A percentile compares a stretch with the other conserved stretches of the same genome.
Conservation (phyloP, 768 basidiomycete species). For the Gyrodon lividus region DNA sequence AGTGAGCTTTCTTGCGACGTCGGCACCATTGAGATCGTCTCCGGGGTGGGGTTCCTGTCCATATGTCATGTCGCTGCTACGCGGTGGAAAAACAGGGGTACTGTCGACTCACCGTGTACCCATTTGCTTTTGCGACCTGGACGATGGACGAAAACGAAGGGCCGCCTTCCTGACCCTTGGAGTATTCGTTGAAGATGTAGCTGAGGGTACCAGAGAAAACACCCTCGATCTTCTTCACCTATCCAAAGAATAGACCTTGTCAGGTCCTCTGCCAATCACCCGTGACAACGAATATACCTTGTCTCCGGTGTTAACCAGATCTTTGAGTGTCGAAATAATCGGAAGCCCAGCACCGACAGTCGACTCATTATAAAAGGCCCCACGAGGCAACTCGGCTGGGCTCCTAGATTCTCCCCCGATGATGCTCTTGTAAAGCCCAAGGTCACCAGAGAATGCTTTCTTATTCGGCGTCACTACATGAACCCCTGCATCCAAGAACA, state of each 20-base stretch:
- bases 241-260: background rate
- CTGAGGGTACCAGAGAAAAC: conserved; percentile 97
- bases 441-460: conserved; percentile 84
- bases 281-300: conserved; percentile 49
- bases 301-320: conserved; percentile 90
- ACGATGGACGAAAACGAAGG: conserved; percentile 89
- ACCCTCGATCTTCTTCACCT: conserved; percentile 92
- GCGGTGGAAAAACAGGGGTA: background rate
- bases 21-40: conserved; percentile 94
- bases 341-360: conserved; percentile 97
- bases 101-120: conserved; percentile 73
- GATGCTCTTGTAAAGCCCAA: conserved; percentile 68
- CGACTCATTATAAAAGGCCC: conserved; percentile 79
- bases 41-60: conserved; percentile 92
- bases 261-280: background rate
- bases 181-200: conserved; percentile 98
- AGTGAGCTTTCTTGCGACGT: conserved; percentile 95
- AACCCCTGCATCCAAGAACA: conserved; percentile 74
- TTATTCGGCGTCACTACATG: conserved; percentile 97
- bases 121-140: conserved; percentile 81
- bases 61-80: conserved; percentile 50
- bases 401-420: conserved; percentile 43
- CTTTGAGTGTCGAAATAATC: conserved; percentile 87
- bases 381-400: conserved; percentile 32
- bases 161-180: conserved; percentile 64